Evolutionary conservation across 768 basidiomycete species (phyloP).

Genomic region (Sutorius australiensis): DNA sequence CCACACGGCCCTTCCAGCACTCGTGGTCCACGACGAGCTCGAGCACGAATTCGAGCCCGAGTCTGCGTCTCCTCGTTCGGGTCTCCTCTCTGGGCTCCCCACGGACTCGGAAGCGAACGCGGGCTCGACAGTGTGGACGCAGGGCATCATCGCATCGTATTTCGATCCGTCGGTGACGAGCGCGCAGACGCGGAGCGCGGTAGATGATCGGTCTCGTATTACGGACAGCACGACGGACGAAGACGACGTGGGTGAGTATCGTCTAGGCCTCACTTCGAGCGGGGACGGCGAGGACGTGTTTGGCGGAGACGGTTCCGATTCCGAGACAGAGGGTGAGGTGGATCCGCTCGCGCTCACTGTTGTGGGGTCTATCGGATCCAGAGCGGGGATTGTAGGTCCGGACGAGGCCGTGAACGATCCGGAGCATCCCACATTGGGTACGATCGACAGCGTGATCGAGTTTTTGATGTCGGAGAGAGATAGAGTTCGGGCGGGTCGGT

Average conservation of each 20-base stretch:
- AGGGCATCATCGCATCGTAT: constrained; percentile 56
- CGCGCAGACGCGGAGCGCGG: constrained; percentile 21
- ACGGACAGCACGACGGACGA: constrained; percentile 20
- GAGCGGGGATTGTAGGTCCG: constrained; percentile 23
- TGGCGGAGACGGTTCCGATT: constrained; percentile 24
- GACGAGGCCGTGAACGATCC: constrained; percentile 24
- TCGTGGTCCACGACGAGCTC: constrained; percentile 18
- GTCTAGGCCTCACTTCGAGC: neutral
- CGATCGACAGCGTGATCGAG: constrained; percentile 68
- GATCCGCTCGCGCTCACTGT: constrained; percentile 25
- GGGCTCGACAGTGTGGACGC: constrained; percentile 65
- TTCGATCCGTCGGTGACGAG: constrained; percentile 37
- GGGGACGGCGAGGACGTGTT: constrained; percentile 9
- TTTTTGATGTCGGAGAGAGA: constrained; percentile 72
- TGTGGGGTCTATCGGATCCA: constrained; percentile 23
- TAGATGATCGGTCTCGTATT: constrained; percentile 26
- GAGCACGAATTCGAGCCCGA: constrained; percentile 23
- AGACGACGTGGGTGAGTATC: constrained; percentile 1
- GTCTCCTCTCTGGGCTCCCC: constrained; percentile 18
- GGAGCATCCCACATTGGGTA: constrained; percentile 64
- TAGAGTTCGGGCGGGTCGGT: constrained; percentile 44
- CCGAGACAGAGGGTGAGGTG: constrained; percentile 38
- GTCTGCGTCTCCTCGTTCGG: constrained; percentile 28
- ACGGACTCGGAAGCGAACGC: constrained; percentile 39
- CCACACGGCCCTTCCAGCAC: constrained; percentile 14